These are phyloP conservation scores for Quercus tomentella DNA, from an alignment of 331 rosid genomes.

Conservation along the genomic window DNA sequence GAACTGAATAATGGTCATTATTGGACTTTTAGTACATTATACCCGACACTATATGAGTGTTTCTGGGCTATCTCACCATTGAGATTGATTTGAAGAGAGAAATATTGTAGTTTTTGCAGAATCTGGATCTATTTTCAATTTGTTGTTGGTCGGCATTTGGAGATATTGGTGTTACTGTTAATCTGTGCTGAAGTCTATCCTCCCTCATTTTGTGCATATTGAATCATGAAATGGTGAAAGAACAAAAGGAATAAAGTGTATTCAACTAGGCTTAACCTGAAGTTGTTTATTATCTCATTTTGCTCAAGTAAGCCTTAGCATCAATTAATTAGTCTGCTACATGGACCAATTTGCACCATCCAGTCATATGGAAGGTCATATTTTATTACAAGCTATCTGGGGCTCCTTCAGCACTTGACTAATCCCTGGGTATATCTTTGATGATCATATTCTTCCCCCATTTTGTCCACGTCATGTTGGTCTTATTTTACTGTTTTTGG, in stretches of 20 bases:
- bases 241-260: neutral
- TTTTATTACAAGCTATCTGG: neutral
- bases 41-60: neutral
- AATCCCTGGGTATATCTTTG: neutral
- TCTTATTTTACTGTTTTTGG: neutral
- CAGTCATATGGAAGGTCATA: neutral
- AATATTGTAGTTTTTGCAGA: neutral
- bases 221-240: neutral
- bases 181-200: neutral
- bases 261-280: neutral
- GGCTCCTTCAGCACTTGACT: neutral
- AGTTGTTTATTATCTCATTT: neutral
- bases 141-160: neutral
- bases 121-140: neutral
- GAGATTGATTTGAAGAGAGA: neutral
- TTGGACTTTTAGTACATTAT: slow-evolving; percentile 4
- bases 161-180: neutral
- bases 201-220: neutral
- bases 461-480: neutral
- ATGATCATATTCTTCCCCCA: neutral
- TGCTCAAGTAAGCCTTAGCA: neutral
- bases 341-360: neutral
- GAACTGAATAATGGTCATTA: neutral
- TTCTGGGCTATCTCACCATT: neutral
- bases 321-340: neutral